Evolutionary conservation across 106 monocot species (phyloP), one percentile per base, ranked within the genome.

Genomic region (Narthecium ossifragum): DNA sequence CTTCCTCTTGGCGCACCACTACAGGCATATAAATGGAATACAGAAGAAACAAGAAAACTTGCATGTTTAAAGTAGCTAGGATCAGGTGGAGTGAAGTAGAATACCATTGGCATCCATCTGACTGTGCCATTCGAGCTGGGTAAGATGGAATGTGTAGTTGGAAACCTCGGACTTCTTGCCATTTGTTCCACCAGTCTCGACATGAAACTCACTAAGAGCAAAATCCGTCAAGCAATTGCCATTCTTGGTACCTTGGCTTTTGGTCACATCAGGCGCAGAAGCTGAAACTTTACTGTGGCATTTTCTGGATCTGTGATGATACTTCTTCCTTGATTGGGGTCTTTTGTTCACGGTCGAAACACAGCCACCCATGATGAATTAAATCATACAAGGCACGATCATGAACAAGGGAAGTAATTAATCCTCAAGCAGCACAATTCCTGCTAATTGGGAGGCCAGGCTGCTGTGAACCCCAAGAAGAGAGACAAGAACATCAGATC

Each of bases 1-100:
- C 61, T 57, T 89, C 89, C 62, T 84, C 88, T 49, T 83, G 79
- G 47, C 77, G 64, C 26, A 83, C 45, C 57, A 70, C 88, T 80
- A 60, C 48, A 70, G 61, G 18, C 48, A 73, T 18, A 59, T 61
- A 61, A 29, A 40, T 11, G 1, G 21, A 22, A 11, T n/a, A 34
- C 36, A 43, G 43, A 13, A 17, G 2, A 18, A 43, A 43, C 14
- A 0, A 43, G 43, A 10, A n/a, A n/a, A n/a, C n/a, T n/a, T n/a
- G n/a, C n/a, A n/a, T n/a, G 43, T 3, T 13, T 18, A 43, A 43
- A 43, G 11, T 13, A 43, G 18, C 12, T 13, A 43, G 4, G 43
- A 43, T 43, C 12, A 9, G 59, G 21, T 12, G 24, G 21, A 59
- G 25, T 13, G n/a, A 48, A 21, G 29, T 50, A 8, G 1, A 30